A percentile compares a stretch with the other conserved stretches of the same genome.
Conservation (phyloP, 495 filamentous ascomycete species). For the Penicillium parvum region DNA sequence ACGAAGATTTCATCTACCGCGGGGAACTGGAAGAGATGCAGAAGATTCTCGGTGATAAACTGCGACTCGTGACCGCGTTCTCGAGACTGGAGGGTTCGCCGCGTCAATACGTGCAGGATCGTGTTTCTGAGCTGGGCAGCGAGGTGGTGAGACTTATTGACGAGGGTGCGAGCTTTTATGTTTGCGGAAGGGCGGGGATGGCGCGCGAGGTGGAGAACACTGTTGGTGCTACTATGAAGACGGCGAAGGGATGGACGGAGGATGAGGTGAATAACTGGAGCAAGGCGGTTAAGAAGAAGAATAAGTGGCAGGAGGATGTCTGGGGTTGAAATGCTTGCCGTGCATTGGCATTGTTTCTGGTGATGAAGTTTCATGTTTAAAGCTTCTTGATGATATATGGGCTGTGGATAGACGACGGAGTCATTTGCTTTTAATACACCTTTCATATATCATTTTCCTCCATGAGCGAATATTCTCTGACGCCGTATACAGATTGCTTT, state of each 20-base stretch:
- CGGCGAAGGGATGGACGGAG: slow-evolving; percentile 32
- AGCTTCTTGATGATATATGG: too few relatives aligned
- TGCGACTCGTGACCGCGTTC: slow-evolving; percentile 35
- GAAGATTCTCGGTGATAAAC: slow-evolving; percentile 15
- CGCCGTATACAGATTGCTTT: too few relatives aligned
- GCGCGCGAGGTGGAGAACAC: slow-evolving; percentile 45
- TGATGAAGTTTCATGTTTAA: too few relatives aligned
- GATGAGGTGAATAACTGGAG: slow-evolving; percentile 37
- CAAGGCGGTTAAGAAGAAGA: slow-evolving; percentile 39
- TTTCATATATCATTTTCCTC: too few relatives aligned
- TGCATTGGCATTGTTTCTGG: too few relatives aligned
- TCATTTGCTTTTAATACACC: too few relatives aligned
- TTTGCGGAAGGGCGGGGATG: slow-evolving; percentile 49
- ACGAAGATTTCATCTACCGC: slow-evolving; percentile 42
- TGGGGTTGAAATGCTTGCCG: slow-evolving; percentile 11
- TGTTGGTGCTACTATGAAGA: slow-evolving; percentile 28
- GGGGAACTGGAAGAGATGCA: slow-evolving; percentile 34
- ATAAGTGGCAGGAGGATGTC: slow-evolving; percentile 51
- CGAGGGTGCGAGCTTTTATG: slow-evolving; percentile 42
- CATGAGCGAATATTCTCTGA: too few relatives aligned
- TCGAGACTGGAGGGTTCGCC: slow-evolving; percentile 21
- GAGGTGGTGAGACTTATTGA: slow-evolving; percentile 35
- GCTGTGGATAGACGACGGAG: not conserved
- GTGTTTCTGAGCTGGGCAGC: slow-evolving; percentile 29
- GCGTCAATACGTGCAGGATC: slow-evolving; percentile 40